Evolutionary conservation across 1,139 yeast species (phyloP), one percentile per base, ranked within the genome.

Genomic region (Taphrina flavorubra): DNA sequence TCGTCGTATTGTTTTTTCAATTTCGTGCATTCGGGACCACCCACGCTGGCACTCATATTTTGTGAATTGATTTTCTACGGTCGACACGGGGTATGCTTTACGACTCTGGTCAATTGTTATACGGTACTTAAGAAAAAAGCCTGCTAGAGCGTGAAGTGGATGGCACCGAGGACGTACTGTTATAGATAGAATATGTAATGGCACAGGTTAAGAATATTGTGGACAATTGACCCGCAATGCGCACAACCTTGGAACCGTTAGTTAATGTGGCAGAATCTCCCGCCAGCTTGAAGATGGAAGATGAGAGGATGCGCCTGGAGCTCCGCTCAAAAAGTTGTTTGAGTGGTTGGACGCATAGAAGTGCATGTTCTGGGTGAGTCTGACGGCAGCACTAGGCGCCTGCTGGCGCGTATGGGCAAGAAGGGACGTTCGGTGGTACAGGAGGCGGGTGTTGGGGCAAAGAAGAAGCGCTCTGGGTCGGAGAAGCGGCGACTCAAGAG

Each of bases 1-100:
- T 71, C 61, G 42, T 70, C 71, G 57, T 70, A 70, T 47, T 64
- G 34, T 42, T 69, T 55, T 68, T 70, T 68, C 40, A 68, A 31
- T 56, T 64, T 63, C 34, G 68, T 68, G 55, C 70, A 68, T n/a
- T 68, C 70, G 6, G 70, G 68, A 2, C 67, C 67, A 6, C 68
- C 68, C 40, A 68, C 63, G 39, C 70, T 68, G 37, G 70, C 68
- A 46, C 66, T 61, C 70, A 68, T 68, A 34, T 14, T 39, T 10
- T 39, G 14, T 31, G 7, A 16, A 16, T 37, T 39, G 6, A 11
- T 10, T 14, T 11, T 7, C 40, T 37, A 7, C 10, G 40, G 37
- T 37, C 11, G 40, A 11, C 40, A n/a, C n/a, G n/a, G n/a, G n/a
- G n/a, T n/a, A n/a, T n/a, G n/a, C n/a, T n/a, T n/a, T n/a, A n/a